A percentile compares a stretch with the other conserved stretches of the same genome.
Evolutionary conservation across 768 basidiomycete genomes (phyloP).

Genomic region (Tricholomella constricta): DNA sequence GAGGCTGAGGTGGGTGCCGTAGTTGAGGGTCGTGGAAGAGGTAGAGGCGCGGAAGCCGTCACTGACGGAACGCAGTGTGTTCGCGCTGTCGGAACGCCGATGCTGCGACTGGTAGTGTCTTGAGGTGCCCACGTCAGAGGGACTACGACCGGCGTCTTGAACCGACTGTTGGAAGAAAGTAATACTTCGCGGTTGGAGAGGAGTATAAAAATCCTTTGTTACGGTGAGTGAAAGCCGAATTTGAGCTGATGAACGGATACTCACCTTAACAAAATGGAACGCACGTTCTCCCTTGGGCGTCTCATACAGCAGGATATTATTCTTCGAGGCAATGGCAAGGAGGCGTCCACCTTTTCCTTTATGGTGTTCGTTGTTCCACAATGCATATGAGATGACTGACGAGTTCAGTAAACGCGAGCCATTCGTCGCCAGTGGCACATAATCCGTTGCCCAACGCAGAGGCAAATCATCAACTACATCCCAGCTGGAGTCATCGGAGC

Average conservation of each 20-base stretch:
- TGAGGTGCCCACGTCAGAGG: constrained; percentile 39
- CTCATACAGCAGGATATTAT: constrained; percentile 74
- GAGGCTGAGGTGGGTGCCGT: constrained; percentile 74
- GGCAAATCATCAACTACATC: constrained; percentile 76
- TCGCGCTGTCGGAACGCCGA: constrained; percentile 43
- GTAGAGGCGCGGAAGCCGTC: constrained; percentile 29
- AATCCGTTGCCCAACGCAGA: constrained; percentile 86
- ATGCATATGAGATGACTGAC: constrained; percentile 65
- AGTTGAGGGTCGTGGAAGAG: constrained; percentile 40
- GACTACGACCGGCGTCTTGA: constrained; percentile 48
- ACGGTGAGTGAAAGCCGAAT: constrained; percentile 1
- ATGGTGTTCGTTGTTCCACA: constrained; percentile 63
- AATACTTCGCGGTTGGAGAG: constrained; percentile 63
- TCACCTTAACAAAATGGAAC: constrained; percentile 80
- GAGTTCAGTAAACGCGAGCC: constrained; percentile 63
- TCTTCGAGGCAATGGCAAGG: constrained; percentile 77
- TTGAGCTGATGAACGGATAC: constrained; percentile 1
- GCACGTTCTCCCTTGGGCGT: constrained; percentile 82
- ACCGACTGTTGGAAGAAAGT: constrained; percentile 72
- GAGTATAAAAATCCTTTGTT: constrained; percentile 82
- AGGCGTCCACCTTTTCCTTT: constrained; percentile 49
- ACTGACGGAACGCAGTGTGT: constrained; percentile 35
- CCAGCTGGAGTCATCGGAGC: constrained; percentile 58
- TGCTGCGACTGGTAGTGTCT: constrained; percentile 34
- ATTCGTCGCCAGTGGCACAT: constrained; percentile 69